These are phyloP conservation scores for Solanum hybrid DNA, from an alignment of 305 asterid species.

Conservation along the genomic window DNA sequence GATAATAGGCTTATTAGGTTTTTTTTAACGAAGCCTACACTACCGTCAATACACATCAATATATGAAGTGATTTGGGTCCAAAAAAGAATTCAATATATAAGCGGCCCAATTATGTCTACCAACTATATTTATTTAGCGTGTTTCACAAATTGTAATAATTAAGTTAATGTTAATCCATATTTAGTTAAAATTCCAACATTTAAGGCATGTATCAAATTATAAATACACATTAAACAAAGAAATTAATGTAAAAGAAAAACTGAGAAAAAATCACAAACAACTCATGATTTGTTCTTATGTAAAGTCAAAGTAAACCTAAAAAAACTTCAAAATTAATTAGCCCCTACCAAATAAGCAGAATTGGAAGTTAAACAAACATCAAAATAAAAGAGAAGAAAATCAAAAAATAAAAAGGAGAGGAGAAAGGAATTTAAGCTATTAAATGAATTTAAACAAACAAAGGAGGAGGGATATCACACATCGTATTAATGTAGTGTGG, in stretches of 20 bases:
- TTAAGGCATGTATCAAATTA: neutral
- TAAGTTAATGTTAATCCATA: neutral
- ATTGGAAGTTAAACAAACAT: neutral
- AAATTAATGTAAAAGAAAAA: neutral
- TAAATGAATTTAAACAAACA: neutral
- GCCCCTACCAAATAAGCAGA: neutral
- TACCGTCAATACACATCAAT: neutral
- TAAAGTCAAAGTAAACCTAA: neutral
- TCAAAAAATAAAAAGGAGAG: neutral
- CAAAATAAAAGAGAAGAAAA: neutral
- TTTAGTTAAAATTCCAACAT: neutral
- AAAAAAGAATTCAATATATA: neutral
- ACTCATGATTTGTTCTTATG: neutral
- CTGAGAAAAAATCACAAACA: neutral
- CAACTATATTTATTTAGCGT: neutral
- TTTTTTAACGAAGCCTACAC: neutral
- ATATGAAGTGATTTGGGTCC: neutral
- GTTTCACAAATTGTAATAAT: neutral
- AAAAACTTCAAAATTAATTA: neutral
- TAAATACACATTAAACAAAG: no score
- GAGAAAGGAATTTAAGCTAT: neutral
- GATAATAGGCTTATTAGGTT: neutral
- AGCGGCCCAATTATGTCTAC: neutral
- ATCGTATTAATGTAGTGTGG: neutral
- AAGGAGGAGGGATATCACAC: neutral